phyloP scores from a whole-genome alignment of 805 yeast genomes.

The Metschnikowia drakensbergensis region DNA sequence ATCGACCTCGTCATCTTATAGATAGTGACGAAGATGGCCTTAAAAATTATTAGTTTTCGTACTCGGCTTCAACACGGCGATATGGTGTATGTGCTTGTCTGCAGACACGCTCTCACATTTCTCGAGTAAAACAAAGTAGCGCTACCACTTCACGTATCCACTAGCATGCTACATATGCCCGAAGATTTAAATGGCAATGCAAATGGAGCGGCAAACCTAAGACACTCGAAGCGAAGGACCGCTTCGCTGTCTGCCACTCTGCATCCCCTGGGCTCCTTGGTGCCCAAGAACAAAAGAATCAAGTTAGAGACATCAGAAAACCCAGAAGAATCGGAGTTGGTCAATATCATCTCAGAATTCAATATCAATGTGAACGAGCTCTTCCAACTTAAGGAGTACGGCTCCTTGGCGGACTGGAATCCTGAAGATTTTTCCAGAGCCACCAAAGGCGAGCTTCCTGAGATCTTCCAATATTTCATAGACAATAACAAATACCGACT shows the following conservation, averaged over 20 bases:
- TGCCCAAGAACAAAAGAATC: slow-evolving; percentile 5
- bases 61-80: not conserved
- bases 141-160: not conserved
- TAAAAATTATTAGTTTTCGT: not conserved
- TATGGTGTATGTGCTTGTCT: not conserved
- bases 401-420: slow-evolving; percentile 59
- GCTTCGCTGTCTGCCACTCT: not conserved
- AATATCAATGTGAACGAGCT: slow-evolving; percentile 54
- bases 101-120: slow-evolving; percentile 4
- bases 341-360: slow-evolving; percentile 43
- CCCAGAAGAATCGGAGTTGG: slow-evolving; percentile 13
- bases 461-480: slow-evolving; percentile 29
- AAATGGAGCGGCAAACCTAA: not conserved
- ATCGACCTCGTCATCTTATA: not conserved
- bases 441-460: slow-evolving; percentile 27
- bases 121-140: slow-evolving; percentile 3
- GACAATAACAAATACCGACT: slow-evolving; percentile 25
- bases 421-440: slow-evolving; percentile 42
- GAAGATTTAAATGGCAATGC: not conserved
- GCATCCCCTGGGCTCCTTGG: not conserved
- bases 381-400: slow-evolving; percentile 58
- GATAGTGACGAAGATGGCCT: not conserved
- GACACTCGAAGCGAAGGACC: not conserved
- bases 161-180: slow-evolving; percentile 4
- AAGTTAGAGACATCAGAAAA: slow-evolving; percentile 6